A percentile compares a stretch with the other conserved stretches of the same genome.
phyloP scores from a whole-genome alignment of 768 basidiomycete genomes.

The Russula lepida region DNA sequence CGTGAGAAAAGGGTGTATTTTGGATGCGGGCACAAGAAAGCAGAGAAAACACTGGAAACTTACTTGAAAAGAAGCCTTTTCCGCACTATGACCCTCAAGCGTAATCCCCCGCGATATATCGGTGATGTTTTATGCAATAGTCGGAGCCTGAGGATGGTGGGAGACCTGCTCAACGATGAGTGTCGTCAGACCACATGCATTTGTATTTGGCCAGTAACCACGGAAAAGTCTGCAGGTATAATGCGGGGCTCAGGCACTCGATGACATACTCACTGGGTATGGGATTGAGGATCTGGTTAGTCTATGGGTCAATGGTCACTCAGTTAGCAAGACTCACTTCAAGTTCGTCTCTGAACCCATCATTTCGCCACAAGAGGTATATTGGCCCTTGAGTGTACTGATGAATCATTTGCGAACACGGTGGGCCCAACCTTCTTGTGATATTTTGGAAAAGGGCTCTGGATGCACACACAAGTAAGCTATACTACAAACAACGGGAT shows the following conservation, averaged over 20 bases:
- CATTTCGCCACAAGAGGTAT: slow-evolving; percentile 88
- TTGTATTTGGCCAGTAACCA: slow-evolving; percentile 72
- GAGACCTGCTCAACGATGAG: slow-evolving; percentile 94
- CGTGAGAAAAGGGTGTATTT: slow-evolving; percentile 29
- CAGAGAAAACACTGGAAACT: slow-evolving; percentile 18
- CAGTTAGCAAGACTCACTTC: slow-evolving; percentile 48
- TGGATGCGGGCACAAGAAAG: neutral
- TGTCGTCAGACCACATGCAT: slow-evolving; percentile 67
- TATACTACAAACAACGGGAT: slow-evolving; percentile 26
- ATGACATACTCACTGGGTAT: slow-evolving; percentile 79
- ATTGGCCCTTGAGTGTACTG: slow-evolving; percentile 90
- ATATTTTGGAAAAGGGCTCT: slow-evolving; percentile 79
- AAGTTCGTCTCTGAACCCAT: slow-evolving; percentile 98
- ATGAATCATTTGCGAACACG: slow-evolving; percentile 96
- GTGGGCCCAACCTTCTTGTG: slow-evolving; percentile 67
- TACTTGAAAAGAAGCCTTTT: slow-evolving; percentile 91
- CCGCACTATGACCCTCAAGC: slow-evolving; percentile 83
- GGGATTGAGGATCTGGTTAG: slow-evolving; percentile 81
- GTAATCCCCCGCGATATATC: slow-evolving; percentile 69
- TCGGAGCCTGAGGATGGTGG: slow-evolving; percentile 87
- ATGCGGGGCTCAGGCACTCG: neutral
- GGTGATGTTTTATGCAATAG: slow-evolving; percentile 80
- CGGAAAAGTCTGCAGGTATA: slow-evolving; percentile 60
- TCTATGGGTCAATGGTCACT: neutral
- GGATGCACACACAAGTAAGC: slow-evolving; percentile 98